A percentile compares a stretch with the other conserved stretches of the same genome.
phyloP scores from a whole-genome alignment of 305 asterid genomes.

The Withania somnifera region DNA sequence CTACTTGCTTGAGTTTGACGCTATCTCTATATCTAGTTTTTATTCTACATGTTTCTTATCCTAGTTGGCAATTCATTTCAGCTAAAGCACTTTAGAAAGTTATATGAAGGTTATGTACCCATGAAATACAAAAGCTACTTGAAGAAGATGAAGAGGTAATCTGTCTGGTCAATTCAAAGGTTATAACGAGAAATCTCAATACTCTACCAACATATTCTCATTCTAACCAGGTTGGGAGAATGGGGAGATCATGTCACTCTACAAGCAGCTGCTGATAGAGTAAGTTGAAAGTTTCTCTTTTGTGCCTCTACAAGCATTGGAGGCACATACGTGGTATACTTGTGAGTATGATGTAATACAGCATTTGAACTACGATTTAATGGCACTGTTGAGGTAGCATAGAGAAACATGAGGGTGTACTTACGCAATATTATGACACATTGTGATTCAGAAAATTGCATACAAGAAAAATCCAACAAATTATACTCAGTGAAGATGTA shows the following conservation, averaged over 20 bases:
- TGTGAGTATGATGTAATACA: background rate
- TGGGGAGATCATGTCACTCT: constrained; percentile 99
- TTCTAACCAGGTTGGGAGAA: constrained; percentile 53
- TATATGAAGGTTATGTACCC: constrained; percentile 86
- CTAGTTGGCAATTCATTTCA: constrained; percentile 27
- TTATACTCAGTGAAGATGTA: background rate
- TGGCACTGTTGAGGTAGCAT: background rate
- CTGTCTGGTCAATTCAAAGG: background rate
- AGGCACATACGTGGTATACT: background rate
- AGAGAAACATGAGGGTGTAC: background rate
- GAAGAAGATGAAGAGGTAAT: constrained; percentile 80
- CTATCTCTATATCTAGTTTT: background rate
- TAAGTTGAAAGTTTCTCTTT: constrained; percentile 25
- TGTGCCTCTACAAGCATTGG: background rate
- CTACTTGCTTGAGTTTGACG: background rate
- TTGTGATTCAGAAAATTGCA: background rate
- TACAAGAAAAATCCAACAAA: background rate
- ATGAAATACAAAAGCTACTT: constrained; percentile 72
- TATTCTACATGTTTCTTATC: constrained; percentile 1
- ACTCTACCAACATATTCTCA: background rate
- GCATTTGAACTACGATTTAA: background rate
- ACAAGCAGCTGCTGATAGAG: constrained; percentile 96
- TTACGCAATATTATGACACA: background rate
- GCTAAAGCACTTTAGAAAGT: constrained; percentile 61
- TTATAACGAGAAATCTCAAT: background rate